Percentiles rank a stretch among this genome's conserved stretches.
Evolutionary conservation across 176 grass and related monocot species (phyloP).

Genomic region (Hyparrhenia diplandra): DNA sequence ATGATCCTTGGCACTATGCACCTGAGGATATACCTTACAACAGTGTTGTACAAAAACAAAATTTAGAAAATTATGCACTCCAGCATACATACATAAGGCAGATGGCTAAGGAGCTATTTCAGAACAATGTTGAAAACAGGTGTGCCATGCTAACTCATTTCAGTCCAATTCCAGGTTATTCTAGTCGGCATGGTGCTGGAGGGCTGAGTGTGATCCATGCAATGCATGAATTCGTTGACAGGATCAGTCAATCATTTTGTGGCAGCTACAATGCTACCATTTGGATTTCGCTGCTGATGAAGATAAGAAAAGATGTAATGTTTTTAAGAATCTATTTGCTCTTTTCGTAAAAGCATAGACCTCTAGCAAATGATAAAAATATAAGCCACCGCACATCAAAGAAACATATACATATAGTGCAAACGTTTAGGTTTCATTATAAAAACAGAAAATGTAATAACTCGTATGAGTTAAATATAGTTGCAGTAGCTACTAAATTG

Average conservation of each 20-base stretch:
- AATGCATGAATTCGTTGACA: slow-evolving; percentile 48
- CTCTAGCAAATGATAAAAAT: slow-evolving; percentile 2
- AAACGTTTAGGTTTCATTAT: not conserved
- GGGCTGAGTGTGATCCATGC: slow-evolving; percentile 60
- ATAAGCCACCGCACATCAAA: not conserved
- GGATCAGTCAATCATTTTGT: slow-evolving; percentile 48
- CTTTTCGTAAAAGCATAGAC: not conserved
- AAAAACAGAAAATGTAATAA: not conserved
- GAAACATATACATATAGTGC: not conserved
- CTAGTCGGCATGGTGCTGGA: slow-evolving; percentile 54
- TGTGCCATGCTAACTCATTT: not conserved
- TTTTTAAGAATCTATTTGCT: not conserved
- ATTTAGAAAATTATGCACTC: not conserved
- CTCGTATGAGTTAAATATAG: not conserved
- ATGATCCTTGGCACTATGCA: not conserved
- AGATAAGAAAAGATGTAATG: slow-evolving; percentile 57
- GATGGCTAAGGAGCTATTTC: not conserved
- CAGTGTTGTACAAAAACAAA: not conserved
- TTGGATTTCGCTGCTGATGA: slow-evolving; percentile 52
- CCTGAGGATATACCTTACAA: not conserved
- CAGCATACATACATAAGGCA: not conserved
- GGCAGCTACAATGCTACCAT: slow-evolving; percentile 71
- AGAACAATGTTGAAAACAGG: not conserved
- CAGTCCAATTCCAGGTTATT: slow-evolving; percentile 38
- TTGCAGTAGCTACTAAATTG: not conserved